Percentiles rank a stretch among this genome's conserved stretches.
Conservation (phyloP, 495 filamentous ascomycete genomes). For the Penicillium diatomitis region DNA sequence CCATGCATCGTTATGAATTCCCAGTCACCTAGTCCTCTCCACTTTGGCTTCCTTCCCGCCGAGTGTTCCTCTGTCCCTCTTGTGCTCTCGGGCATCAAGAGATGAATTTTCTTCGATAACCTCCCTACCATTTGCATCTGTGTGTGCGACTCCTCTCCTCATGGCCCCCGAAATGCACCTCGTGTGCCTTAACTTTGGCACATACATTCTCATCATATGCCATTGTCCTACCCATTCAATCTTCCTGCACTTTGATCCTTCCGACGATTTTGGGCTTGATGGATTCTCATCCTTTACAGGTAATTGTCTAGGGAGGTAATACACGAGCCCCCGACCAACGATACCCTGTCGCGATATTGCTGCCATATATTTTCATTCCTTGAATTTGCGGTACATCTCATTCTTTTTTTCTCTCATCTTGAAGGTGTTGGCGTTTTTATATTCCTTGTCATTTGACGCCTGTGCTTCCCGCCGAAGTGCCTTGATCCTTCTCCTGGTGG, state of each 20-base stretch:
- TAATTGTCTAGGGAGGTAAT: slow-evolving; percentile 39
- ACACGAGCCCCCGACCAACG: slow-evolving; percentile 42
- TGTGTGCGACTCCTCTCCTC: not conserved
- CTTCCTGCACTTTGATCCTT: slow-evolving; percentile 4
- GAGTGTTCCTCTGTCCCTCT: no score
- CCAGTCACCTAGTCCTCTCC: no score
- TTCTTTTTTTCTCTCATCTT: slow-evolving; percentile 5
- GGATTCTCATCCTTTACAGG: slow-evolving; percentile 16
- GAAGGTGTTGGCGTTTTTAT: slow-evolving; percentile 15
- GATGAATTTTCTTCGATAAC: no score
- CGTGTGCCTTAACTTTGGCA: slow-evolving; percentile 1
- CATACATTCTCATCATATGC: not conserved
- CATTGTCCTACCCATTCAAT: not conserved
- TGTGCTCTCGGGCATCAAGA: no score
- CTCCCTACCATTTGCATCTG: not conserved
- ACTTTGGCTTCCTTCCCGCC: no score
- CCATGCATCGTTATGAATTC: not conserved
- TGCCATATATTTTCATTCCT: slow-evolving; percentile 16
- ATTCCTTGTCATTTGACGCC: not conserved
- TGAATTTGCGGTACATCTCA: slow-evolving; percentile 7
- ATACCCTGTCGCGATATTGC: slow-evolving; percentile 35
- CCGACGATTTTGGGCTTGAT: slow-evolving; percentile 15
- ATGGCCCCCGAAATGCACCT: slow-evolving; percentile 4
- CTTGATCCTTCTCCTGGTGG: no score
- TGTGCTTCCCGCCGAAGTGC: no score